These are phyloP conservation scores for Globisporangium paddicum DNA, from an alignment of 352 stramenopile genomes.

Conservation along the genomic window DNA sequence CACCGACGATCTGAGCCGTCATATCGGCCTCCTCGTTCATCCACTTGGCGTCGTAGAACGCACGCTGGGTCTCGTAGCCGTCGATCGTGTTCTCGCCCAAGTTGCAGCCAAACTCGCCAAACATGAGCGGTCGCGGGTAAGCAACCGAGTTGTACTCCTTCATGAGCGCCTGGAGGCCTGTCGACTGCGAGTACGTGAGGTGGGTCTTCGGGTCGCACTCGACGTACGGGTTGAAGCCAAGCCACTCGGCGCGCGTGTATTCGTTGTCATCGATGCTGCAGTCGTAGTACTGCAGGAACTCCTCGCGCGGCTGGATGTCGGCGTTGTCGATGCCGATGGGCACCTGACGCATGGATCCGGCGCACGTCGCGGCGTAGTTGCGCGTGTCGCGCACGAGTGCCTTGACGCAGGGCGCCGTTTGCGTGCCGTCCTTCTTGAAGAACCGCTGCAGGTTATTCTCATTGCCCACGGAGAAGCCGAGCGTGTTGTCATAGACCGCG, in stretches of 20 bases:
- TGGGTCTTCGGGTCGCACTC: slow-evolving; percentile 57
- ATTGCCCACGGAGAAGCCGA: slow-evolving; percentile 39
- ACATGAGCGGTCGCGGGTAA: slow-evolving; percentile 45
- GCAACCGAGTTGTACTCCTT: slow-evolving; percentile 30
- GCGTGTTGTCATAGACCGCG: slow-evolving; percentile 53
- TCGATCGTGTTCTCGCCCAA: slow-evolving; percentile 43
- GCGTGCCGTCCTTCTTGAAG: too few species aligned
- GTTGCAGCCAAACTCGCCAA: slow-evolving; percentile 58
- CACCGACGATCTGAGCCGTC: too few species aligned
- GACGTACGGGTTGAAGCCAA: slow-evolving; percentile 52
- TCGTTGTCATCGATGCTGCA: slow-evolving; percentile 45
- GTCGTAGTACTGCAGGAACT: slow-evolving; percentile 48
- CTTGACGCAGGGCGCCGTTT: slow-evolving; percentile 51
- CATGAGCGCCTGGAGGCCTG: slow-evolving; percentile 41
- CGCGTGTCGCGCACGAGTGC: slow-evolving; percentile 40
- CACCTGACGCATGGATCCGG: slow-evolving; percentile 25
- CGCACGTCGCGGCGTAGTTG: slow-evolving; percentile 37
- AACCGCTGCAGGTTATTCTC: slow-evolving; percentile 22
- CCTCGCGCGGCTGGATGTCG: slow-evolving; percentile 32
- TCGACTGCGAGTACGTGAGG: slow-evolving; percentile 37
- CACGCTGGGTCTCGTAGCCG: slow-evolving; percentile 41
- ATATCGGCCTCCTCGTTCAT: slow-evolving; percentile 82
- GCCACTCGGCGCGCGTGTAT: slow-evolving; percentile 32
- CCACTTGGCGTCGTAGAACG: slow-evolving; percentile 59
- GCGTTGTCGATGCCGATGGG: slow-evolving; percentile 48